Base-by-base conservation (phyloP, 2,329 filamentous ascomycete genomes). In the Sclerotinia glacialis region DNA sequence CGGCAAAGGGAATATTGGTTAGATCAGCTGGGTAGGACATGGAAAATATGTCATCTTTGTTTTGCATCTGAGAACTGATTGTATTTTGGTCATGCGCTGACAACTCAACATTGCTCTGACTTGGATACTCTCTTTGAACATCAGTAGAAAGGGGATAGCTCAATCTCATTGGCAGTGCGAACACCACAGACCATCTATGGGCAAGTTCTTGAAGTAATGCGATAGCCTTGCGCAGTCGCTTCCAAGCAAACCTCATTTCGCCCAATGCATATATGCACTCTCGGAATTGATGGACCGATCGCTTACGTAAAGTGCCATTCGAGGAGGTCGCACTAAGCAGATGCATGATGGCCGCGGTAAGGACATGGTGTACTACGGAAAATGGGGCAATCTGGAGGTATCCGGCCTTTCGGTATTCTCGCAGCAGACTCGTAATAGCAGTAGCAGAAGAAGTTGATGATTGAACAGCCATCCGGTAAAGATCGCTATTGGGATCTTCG, bases 311-410 rank as follows among this genome's bases (percentile, higher is more conserved):
- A 54, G 52, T 37, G 34, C 52, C 52, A 37, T 54, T n/a, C 0
- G 31, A 34, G 28, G 28, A 54, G 28, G 52, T 54, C n/a, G 34
- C 52, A 54, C 52, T 54, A 37, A 54, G 52, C 28, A 54, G 52
- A 37, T 54, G 52, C 52, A 54, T 54, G 37, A 54, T 54, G 9
- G 52, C 52, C n/a, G 52, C 52, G 21, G 52, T 54, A 54, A 54
- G 52, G 11, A 54, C 21, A 54, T 54, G 31, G 31, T 54, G 52
- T 37, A 54, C 52, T n/a, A 54, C 52, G 6, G 31, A 31, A 54
- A 54, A 54, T 34, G 52, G 52, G 31, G 52, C 52, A 12, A 21
- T n/a, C 34, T 11, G 52, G 28, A 54, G 52, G 21, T 21, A 54
- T 31, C 52, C 28, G 2, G 52, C 52, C 21, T 54, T 54, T 34